Conservation (phyloP, 306 rosid species). For the Gillenia trifoliata region DNA sequence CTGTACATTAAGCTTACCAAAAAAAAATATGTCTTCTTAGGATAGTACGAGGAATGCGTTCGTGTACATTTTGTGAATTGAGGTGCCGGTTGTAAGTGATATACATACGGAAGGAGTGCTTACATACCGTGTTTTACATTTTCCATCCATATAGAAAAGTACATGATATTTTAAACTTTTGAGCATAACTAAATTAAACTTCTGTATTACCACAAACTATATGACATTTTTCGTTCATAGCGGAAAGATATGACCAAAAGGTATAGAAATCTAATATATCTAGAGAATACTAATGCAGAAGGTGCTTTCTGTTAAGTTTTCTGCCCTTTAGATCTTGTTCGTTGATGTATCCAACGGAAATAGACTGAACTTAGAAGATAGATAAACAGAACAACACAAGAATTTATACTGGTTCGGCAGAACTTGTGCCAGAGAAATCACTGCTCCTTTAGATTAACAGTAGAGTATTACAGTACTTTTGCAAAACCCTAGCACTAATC, state of each 20-base stretch:
- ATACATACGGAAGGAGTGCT: not conserved
- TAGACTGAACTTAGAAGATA: no score
- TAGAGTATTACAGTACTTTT: no score
- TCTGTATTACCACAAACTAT: not conserved
- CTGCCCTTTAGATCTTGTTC: no score
- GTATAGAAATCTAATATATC: not conserved
- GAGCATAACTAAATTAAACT: not conserved
- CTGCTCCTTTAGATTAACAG: no score
- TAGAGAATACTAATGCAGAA: not conserved
- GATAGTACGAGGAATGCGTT: slow-evolving; percentile 15
- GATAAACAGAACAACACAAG: no score
- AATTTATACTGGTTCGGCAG: no score
- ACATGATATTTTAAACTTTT: not conserved
- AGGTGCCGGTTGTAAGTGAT: slow-evolving; percentile 20
- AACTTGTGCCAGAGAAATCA: no score
- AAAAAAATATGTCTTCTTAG: slow-evolving; percentile 10
- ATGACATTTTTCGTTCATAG: not conserved
- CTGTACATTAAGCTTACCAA: slow-evolving; percentile 24
- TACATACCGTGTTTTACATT: not conserved
- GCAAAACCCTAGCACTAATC: no score
- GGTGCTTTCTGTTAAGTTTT: no score
- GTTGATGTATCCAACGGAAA: no score
- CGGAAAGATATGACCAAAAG: not conserved
- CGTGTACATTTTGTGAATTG: slow-evolving; percentile 8
- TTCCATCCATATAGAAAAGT: not conserved